These are phyloP conservation scores for Gypsophila paniculata DNA, from an alignment of 179 eudicot species.

Conservation along the genomic window DNA sequence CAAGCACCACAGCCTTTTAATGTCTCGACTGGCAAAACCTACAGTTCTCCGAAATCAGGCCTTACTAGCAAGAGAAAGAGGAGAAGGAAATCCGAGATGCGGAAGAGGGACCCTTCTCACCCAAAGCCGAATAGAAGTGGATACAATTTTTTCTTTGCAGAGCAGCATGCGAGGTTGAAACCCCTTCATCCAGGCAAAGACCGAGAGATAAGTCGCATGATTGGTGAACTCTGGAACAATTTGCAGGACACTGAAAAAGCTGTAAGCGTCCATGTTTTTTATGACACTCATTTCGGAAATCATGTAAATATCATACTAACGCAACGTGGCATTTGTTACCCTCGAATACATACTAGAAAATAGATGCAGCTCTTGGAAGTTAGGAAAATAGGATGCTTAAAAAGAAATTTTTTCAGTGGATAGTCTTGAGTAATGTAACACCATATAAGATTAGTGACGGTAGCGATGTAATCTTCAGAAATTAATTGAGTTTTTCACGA, in stretches of 20 bases:
- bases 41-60: conserved; percentile 30
- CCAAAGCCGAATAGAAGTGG: conserved; percentile 96
- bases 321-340: no score
- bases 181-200: conserved; percentile 79
- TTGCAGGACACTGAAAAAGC: conserved; percentile 53
- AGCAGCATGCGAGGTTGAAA: conserved; percentile 82
- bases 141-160: conserved; percentile 89
- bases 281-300: not conserved
- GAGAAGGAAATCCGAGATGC: conserved; percentile 77
- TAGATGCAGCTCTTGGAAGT: no score
- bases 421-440: no score
- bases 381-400: no score
- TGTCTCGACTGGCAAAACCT: conserved; percentile 13
- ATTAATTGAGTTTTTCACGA: not conserved
- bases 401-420: no score
- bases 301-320: no score
- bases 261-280: conserved; percentile 33
- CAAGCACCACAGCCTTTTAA: conserved; percentile 27
- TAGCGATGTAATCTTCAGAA: not conserved
- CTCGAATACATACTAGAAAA: no score
- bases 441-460: not conserved
- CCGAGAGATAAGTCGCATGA: conserved; percentile 84
- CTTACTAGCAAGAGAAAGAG: conserved; percentile 48
- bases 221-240: conserved; percentile 84
- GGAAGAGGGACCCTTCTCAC: conserved; percentile 76